Evolutionary conservation across 1,139 yeast species (phyloP).

Genomic region (Diutina mesorugosa): DNA sequence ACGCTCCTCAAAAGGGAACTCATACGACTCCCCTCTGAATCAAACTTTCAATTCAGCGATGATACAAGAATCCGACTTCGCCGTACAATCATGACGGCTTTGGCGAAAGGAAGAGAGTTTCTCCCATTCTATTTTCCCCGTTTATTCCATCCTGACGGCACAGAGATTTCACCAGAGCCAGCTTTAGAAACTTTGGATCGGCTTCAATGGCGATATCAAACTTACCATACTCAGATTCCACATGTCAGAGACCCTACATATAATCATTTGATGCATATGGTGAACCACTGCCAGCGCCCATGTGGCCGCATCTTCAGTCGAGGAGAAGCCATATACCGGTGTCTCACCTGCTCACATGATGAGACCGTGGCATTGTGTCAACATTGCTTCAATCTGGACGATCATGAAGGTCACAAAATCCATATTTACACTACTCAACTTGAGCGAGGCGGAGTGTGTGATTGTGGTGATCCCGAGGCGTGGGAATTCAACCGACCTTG

Average conservation of each 20-base stretch:
- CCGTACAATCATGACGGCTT: slow-evolving; percentile 35
- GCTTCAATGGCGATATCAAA: slow-evolving; percentile 18
- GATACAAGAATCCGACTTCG: slow-evolving; percentile 29
- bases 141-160: slow-evolving; percentile 7
- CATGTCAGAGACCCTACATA: slow-evolving; percentile 37
- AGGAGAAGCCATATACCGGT: slow-evolving; percentile 83
- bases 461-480: slow-evolving; percentile 54
- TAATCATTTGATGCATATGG: not conserved
- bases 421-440: slow-evolving; percentile 61
- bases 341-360: slow-evolving; percentile 74
- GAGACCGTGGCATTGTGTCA: slow-evolving; percentile 83
- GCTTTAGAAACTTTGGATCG: slow-evolving; percentile 5
- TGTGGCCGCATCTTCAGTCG: slow-evolving; percentile 65
- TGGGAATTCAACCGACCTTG: slow-evolving; percentile 33
- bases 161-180: not conserved
- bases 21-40: slow-evolving; percentile 19
- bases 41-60: slow-evolving; percentile 21
- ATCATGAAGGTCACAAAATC: slow-evolving; percentile 68
- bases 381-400: slow-evolving; percentile 57
- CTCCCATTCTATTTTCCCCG: slow-evolving; percentile 38
- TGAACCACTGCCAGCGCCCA: slow-evolving; percentile 44
- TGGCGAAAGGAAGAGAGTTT: slow-evolving; percentile 37
- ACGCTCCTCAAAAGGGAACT: slow-evolving; percentile 14
- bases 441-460: slow-evolving; percentile 81
- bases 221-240: slow-evolving; percentile 15